These are phyloP conservation scores for Lactarius sp. DNA, from an alignment of 768 basidiomycete genomes.

Conservation along the genomic window DNA sequence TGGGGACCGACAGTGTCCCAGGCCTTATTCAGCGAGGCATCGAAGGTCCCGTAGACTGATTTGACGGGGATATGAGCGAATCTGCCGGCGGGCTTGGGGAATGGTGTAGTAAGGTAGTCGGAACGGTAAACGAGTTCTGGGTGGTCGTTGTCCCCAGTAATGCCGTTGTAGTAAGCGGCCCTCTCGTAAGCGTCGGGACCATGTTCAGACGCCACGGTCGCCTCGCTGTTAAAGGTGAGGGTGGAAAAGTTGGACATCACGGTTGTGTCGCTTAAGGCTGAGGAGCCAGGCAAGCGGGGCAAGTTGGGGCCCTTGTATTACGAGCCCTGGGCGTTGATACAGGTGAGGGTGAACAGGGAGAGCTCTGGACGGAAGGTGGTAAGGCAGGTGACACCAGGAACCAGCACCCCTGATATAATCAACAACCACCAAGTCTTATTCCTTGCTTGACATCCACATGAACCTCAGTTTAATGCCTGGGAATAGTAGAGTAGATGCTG, in stretches of 20 bases:
- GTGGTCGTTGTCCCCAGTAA: background rate
- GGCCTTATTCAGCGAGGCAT: slow-evolving; percentile 17
- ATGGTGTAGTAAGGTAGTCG: too few species aligned
- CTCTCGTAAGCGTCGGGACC: background rate
- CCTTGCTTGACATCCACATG: too few species aligned
- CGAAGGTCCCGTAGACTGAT: too few species aligned
- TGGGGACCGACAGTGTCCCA: slow-evolving; percentile 14
- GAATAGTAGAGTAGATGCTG: too few species aligned
- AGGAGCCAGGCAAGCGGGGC: background rate
- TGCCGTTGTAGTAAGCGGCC: background rate
- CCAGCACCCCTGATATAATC: too few species aligned
- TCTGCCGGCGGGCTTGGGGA: slow-evolving; percentile 7
- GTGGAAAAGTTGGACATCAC: too few species aligned
- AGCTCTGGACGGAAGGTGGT: too few species aligned
- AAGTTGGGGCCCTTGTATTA: background rate
- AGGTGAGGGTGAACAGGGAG: too few species aligned
- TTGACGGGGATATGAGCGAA: slow-evolving; percentile 2
- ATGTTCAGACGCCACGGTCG: background rate
- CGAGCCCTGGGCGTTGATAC: background rate
- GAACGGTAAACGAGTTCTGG: background rate
- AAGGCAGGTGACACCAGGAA: too few species aligned
- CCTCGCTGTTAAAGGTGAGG: too few species aligned
- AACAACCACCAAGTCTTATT: too few species aligned
- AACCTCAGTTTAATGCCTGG: too few species aligned
- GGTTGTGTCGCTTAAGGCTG: background rate